These are phyloP conservation scores for Emericellopsis atlantica DNA, from an alignment of 2,329 filamentous ascomycete genomes.

Conservation along the genomic window DNA sequence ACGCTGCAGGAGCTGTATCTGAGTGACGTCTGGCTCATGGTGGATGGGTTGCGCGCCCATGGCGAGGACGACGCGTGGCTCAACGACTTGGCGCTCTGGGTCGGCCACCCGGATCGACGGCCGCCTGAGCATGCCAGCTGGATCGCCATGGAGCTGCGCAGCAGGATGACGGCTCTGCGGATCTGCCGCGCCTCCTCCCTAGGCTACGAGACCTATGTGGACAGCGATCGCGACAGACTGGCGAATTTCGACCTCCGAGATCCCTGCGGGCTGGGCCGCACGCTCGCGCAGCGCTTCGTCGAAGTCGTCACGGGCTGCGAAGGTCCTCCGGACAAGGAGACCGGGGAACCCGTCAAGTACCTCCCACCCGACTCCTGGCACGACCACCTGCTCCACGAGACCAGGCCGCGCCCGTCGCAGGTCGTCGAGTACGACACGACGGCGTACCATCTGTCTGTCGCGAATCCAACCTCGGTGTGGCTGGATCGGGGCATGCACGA, in stretches of 20 bases:
- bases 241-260: constrained; percentile 26
- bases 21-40: constrained; percentile 31
- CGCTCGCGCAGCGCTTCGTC: constrained; percentile 31
- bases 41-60: constrained; percentile 15
- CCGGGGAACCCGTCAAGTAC: constrained; percentile 20
- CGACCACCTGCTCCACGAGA: constrained; percentile 11
- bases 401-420: constrained; percentile 3
- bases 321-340: constrained; percentile 18
- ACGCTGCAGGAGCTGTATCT: constrained; percentile 31
- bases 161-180: constrained; percentile 18
- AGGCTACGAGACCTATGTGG: constrained; percentile 27
- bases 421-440: constrained; percentile 22
- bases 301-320: constrained; percentile 27
- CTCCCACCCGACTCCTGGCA: constrained; percentile 13
- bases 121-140: constrained; percentile 22
- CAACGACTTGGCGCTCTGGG: constrained; percentile 24
- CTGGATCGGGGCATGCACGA: constrained; percentile 27
- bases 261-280: constrained; percentile 24
- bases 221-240: constrained; percentile 13
- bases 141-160: constrained; percentile 28
- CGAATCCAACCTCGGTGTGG: constrained; percentile 27
- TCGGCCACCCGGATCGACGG: constrained; percentile 28
- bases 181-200: constrained; percentile 30
- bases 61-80: too few species aligned
- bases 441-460: constrained; percentile 21